phyloP scores from a whole-genome alignment of 129 eudicot species.

The Erigeron canadensis region DNA sequence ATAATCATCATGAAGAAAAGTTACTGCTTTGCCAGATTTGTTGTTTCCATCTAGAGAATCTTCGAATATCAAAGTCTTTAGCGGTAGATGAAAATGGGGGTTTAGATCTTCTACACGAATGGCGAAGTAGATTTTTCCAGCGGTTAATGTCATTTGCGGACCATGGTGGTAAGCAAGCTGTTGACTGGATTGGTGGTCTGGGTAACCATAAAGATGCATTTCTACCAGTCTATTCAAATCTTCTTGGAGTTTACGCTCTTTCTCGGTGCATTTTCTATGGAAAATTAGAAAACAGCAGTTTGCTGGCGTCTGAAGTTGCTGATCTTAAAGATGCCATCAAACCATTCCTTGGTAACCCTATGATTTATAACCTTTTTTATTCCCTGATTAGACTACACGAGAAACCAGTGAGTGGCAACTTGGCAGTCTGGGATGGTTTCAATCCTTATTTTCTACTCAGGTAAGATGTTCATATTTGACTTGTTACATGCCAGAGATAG shows the following conservation, averaged over 20 bases:
- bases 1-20: conserved; percentile 93
- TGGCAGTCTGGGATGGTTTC: conserved; percentile 60
- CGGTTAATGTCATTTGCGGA: conserved; percentile 53
- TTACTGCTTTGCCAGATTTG: conserved; percentile 78
- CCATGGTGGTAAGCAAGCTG: conserved; percentile 37
- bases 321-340: conserved; percentile 52
- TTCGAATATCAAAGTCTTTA: conserved; percentile 37
- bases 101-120: conserved; percentile 40
- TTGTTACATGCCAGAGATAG: conserved; percentile 16
- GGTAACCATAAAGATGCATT: conserved; percentile 98
- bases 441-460: conserved; percentile 75
- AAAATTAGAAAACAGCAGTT: conserved; percentile 24
- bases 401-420: conserved; percentile 27
- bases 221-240: conserved; percentile 76
- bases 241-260: conserved; percentile 65
- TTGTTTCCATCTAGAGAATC: conserved; percentile 69
- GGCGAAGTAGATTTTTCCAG: conserved; percentile 60
- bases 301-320: conserved; percentile 39
- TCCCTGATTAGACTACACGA: conserved; percentile 57
- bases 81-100: conserved; percentile 23
- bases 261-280: conserved; percentile 50
- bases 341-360: conserved; percentile 73
- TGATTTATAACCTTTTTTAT: conserved; percentile 51
- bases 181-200: conserved; percentile 89
- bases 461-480: conserved; percentile 25